Conservation (phyloP, 768 basidiomycete genomes). For the Amanita subjunquillea region DNA sequence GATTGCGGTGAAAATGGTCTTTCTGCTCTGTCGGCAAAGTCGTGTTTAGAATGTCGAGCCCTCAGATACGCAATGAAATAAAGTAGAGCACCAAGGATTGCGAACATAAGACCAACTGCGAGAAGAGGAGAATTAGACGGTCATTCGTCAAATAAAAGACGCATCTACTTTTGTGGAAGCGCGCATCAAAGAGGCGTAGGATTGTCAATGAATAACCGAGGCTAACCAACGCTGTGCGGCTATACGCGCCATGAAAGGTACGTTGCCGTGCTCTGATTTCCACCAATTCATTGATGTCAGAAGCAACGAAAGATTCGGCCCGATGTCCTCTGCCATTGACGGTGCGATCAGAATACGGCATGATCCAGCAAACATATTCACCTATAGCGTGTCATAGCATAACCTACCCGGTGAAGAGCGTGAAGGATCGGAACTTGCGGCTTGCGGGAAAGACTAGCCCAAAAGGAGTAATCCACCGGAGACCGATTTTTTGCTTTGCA, state of each 20-base stretch:
- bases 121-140: not conserved
- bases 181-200: constrained; percentile 65
- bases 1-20: not conserved
- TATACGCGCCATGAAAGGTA: constrained; percentile 79
- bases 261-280: constrained; percentile 74
- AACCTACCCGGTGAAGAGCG: not conserved
- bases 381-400: constrained; percentile 2
- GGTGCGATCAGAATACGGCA: not conserved
- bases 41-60: constrained; percentile 56
- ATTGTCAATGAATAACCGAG: constrained; percentile 68
- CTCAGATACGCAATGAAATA: constrained; percentile 50
- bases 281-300: constrained; percentile 49
- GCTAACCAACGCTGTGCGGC: constrained; percentile 62
- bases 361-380: not conserved
- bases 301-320: constrained; percentile 37
- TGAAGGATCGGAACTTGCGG: not conserved
- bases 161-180: constrained; percentile 62
- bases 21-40: constrained; percentile 55
- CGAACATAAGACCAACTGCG: constrained; percentile 51
- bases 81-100: constrained; percentile 50
- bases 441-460: not conserved
- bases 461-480: constrained; percentile 1
- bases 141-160: not conserved
- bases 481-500: constrained; percentile 1
- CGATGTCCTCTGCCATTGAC: constrained; percentile 23